Conservation (phyloP, 225 moss, liverwort and hornwort species). For the Marchantia paleacea region DNA sequence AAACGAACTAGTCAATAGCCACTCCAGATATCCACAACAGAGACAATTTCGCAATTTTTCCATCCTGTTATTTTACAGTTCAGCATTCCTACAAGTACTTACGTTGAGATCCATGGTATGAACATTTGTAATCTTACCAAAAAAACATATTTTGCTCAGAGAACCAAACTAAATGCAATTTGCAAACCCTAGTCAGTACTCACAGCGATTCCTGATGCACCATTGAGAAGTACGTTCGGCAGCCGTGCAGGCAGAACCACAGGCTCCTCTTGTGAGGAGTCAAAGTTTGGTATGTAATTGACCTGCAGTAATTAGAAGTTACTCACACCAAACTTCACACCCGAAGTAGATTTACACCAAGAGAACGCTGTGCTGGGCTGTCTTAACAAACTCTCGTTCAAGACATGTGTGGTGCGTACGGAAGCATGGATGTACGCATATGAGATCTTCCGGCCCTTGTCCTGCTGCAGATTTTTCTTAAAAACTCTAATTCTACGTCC, state of each 20-base stretch:
- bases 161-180: neutral
- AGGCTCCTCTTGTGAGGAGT: conserved; percentile 94
- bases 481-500: neutral
- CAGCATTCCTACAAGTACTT: neutral
- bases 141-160: neutral
- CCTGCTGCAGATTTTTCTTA: neutral
- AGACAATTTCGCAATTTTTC: neutral
- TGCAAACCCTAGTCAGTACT: conserved; percentile 11
- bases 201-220: conserved; percentile 95
- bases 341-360: neutral
- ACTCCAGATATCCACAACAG: neutral
- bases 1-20: neutral
- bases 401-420: neutral
- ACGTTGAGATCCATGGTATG: neutral
- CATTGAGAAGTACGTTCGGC: conserved; percentile 89
- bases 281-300: conserved; percentile 84
- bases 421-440: neutral
- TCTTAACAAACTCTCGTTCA: neutral
- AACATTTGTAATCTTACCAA: neutral
- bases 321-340: neutral
- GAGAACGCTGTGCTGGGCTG: neutral
- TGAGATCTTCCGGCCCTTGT: neutral
- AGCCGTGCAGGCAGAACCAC: conserved; percentile 85
- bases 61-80: neutral
- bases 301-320: conserved; percentile 41